phyloP scores from a whole-genome alignment of 2,329 filamentous ascomycete genomes.

The Colletotrichum echinochloae region DNA sequence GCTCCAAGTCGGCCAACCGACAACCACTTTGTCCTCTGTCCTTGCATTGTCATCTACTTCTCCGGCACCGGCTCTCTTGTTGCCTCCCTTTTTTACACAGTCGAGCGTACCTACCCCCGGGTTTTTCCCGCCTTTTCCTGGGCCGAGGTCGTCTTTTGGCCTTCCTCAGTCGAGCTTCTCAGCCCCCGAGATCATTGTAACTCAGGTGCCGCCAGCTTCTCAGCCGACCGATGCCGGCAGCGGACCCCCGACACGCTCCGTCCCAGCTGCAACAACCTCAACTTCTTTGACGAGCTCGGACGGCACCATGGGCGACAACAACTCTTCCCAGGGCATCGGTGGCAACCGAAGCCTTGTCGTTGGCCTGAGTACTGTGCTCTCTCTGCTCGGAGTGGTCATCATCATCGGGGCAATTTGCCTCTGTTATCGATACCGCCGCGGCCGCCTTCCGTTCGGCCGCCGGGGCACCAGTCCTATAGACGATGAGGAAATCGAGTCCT shows the following conservation, averaged over 20 bases:
- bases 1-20: conserved; percentile 3
- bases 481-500: conserved; percentile 75
- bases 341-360: conserved; percentile 60
- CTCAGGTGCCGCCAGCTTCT: neutral
- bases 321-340: conserved; percentile 27
- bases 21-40: conserved; percentile 5
- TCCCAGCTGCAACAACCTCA: conserved; percentile 32
- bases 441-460: conserved; percentile 58
- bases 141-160: neutral
- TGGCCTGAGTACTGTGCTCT: conserved; percentile 61
- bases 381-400: conserved; percentile 58
- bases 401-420: conserved; percentile 51
- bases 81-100: conserved; percentile 5
- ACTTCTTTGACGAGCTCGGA: conserved; percentile 25
- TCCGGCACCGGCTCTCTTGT: conserved; percentile 8
- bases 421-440: conserved; percentile 53
- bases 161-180: conserved; percentile 24
- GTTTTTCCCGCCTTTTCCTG: conserved; percentile 8
- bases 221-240: conserved; percentile 35
- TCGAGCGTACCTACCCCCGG: neutral
- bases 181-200: neutral
- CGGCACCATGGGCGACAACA: conserved; percentile 28
- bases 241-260: neutral
- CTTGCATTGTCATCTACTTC: conserved; percentile 8
- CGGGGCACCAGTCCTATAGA: conserved; percentile 69